A percentile compares a stretch with the other conserved stretches of the same genome.
These are phyloP conservation scores for Claviceps lovelessii DNA, from an alignment of 2,329 filamentous ascomycete species.

Conservation along the genomic window DNA sequence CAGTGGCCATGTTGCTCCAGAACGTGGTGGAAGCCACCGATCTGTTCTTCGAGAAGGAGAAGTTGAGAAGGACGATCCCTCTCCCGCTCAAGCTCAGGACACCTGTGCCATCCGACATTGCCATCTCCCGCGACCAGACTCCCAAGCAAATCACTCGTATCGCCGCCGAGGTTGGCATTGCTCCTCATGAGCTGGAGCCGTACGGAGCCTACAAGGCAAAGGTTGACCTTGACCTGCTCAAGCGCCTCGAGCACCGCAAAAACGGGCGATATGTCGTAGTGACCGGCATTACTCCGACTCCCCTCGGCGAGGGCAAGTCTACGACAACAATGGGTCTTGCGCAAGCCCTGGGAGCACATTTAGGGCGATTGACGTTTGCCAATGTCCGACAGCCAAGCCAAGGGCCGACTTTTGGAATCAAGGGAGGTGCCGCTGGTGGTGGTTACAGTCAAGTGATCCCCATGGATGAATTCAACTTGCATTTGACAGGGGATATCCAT, in stretches of 20 bases:
- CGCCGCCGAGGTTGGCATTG: slow-evolving; percentile 76
- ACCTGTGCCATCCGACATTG: slow-evolving; percentile 92
- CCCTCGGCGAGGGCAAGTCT: slow-evolving; percentile 92
- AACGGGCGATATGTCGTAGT: slow-evolving; percentile 88
- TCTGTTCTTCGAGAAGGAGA: slow-evolving; percentile 69
- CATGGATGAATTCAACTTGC: slow-evolving; percentile 99
- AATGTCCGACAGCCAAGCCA: slow-evolving; percentile 96
- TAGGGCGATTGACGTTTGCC: slow-evolving; percentile 80
- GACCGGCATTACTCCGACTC: slow-evolving; percentile 91
- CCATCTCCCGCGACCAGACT: slow-evolving; percentile 71
- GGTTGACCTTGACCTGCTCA: slow-evolving; percentile 68
- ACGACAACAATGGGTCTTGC: slow-evolving; percentile 94
- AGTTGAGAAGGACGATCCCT: slow-evolving; percentile 62
- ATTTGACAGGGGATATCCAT: slow-evolving; percentile 94
- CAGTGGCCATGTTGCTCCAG: slow-evolving; percentile 91
- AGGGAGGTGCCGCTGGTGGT: slow-evolving; percentile 91
- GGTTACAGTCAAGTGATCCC: slow-evolving; percentile 98
- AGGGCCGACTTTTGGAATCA: slow-evolving; percentile 96
- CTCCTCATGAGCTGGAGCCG: slow-evolving; percentile 77
- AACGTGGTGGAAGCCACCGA: slow-evolving; percentile 85
- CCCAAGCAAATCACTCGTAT: slow-evolving; percentile 85
- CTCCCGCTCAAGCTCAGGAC: slow-evolving; percentile 66
- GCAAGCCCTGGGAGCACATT: slow-evolving; percentile 79
- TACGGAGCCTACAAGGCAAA: slow-evolving; percentile 96
- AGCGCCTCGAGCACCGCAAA: slow-evolving; percentile 71